Evolutionary conservation across 2,329 filamentous ascomycete genomes (phyloP), one percentile per base, ranked within the genome.

Genomic region (Trichoderma sp.): DNA sequence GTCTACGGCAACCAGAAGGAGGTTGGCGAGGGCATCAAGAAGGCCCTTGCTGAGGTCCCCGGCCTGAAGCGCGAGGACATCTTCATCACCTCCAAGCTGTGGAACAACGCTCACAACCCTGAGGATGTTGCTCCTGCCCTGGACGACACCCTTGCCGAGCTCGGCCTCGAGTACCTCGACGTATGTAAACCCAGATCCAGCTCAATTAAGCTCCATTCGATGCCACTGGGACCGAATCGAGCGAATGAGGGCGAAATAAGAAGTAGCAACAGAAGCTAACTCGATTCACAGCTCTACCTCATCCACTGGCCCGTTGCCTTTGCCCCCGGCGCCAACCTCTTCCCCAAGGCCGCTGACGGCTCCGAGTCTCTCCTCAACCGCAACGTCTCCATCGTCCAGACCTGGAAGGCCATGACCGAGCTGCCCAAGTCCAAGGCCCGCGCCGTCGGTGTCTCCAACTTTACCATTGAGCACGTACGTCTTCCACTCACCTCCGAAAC

Each of bases 391-490:
- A 78, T 85, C 57, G 75, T 78, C 8, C 79, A 84, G 72, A 85
- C 84, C 34, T 85, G 84, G 84, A 82, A 82, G 78, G 83, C 83
- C 68, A 77, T 89, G 78, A 87, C 87, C 73, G 82, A 88, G 81
- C 86, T 91, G 17, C 86, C 87, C 73, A 88, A 85, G 75, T 84
- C 82, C 75, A 91, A 91, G 80, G 88, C 87, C 74, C 86, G 86
- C 79, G 88, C 90, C 81, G 88, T 93, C 75, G 91, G 91, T 78
- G 90, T 93, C 74, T 92, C 90, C 80, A 93, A 93, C 85, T 93
- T 92, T 77, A 87, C 85, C 77, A 88, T 92, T 79, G 86, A 87
- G 80, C 80, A 83, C 74, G 80, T 80, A 78, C 43, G 79, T 74
- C 20, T 1, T 36, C 8, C 15, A 23, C 47, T 53, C 11, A 7